phyloP scores from a whole-genome alignment of 2,329 filamentous ascomycete genomes.

The Fusarium nematophilum region DNA sequence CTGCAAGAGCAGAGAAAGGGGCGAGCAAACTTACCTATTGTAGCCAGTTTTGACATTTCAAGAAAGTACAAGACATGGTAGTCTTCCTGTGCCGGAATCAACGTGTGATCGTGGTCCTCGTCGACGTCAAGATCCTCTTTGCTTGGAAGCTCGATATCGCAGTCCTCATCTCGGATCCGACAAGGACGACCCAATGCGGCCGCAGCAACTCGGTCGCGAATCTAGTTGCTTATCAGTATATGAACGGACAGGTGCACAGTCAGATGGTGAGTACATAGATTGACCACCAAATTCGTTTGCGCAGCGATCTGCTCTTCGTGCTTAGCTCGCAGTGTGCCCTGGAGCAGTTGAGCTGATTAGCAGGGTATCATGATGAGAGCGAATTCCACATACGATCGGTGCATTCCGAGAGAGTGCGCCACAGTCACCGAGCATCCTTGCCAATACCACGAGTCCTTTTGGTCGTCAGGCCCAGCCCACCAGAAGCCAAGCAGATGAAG shows the following conservation, averaged over 20 bases:
- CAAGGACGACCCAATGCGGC: constrained; percentile 31
- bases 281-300: constrained; percentile 38
- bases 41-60: constrained; percentile 13
- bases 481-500: constrained; percentile 31
- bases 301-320: background rate
- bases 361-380: rapidly evolving
- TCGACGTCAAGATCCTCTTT: constrained; percentile 29
- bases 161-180: constrained; percentile 36
- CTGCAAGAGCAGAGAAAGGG: background rate
- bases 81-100: constrained; percentile 13
- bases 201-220: constrained; percentile 30
- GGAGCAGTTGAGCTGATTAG: background rate
- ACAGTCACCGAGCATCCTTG: constrained; percentile 29
- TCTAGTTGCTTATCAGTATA: background rate
- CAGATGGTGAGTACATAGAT: constrained; percentile 26
- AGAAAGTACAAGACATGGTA: constrained; percentile 26
- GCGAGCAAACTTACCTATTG: constrained; percentile 17
- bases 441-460: constrained; percentile 39
- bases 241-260: rapidly evolving
- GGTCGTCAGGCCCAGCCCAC: constrained; percentile 36
- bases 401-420: constrained; percentile 31
- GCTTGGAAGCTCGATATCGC: constrained; percentile 22
- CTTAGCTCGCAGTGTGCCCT: background rate
- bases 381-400: constrained; percentile 17
- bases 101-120: background rate